Evolutionary conservation across 768 basidiomycete species (phyloP), one percentile per base, ranked within the genome.

Genomic region (Hygrophorus pudorinus): DNA sequence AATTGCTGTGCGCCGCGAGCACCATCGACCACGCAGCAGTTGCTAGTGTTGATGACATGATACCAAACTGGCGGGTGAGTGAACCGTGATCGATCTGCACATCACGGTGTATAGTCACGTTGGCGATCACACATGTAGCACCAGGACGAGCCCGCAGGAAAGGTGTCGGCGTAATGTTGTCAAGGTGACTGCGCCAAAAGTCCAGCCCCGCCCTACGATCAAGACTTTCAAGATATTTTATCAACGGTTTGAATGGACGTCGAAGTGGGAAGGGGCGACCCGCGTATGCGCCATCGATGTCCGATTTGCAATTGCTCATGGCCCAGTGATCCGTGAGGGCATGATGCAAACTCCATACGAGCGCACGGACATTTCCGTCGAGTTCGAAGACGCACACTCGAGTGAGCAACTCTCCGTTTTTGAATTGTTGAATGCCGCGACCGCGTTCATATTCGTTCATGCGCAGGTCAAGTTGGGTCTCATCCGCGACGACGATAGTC

Each of bases 161-260:
- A 41, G 40, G 40, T 28, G 40, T 41, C 13, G 40, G 40, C 6
- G 21, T 27, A 14, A 28, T 20, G 29, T 27, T 27, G 2, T 41
- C 7, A 29, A 41, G 40, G 29, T 41, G 40, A 5, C 24, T 41
- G 6, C 40, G 40, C 40, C 40, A 41, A 27, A 27, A 41, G 29
- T 41, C 40, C 4, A 41, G 40, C 6, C 40, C 40, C 5, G 40
- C 3, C 5, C 2, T 41, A 6, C 40, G 40, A 41, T 41, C 24
- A 16, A 41, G 40, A 18, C 24, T 5, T 29, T 41, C 40, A 27
- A 41, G 40, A 41, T 41, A 41, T 30, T 24, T 41, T 3, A 41
- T 41, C 40, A 41, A 24, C 2, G 40, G 40, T 29, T 41, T 41
- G 40, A 41, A 41, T 13, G 40, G 24, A 27, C 40, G 40, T 41